Base-by-base conservation (phyloP, 345 rosid genomes). In the Raphanus raphanistrum region DNA sequence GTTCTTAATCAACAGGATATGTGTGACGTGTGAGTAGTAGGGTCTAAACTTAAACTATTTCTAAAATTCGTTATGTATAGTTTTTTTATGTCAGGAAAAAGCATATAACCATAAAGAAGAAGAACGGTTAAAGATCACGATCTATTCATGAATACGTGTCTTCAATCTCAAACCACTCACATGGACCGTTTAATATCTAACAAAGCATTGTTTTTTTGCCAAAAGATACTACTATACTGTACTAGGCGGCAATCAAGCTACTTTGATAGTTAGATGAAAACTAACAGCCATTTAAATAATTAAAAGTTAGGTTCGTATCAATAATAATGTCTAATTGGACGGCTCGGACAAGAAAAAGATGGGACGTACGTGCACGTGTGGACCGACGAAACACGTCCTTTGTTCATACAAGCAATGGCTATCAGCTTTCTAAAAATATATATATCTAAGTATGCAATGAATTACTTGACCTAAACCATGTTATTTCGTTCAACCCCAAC, bases 71-170 rank as follows among this genome's bases (percentile, higher is more conserved):
- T 27, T 52, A 15, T 57, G 26, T 16, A 66, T 57, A 29, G 28
- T 21, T 54, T 54, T 54, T n/a, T 16, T 21, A 21, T 16, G 27
- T 1, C 27, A 17, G 27, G 5, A 43, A 55, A 9, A 54, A 21
- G 63, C 64, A 59, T 67, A 35, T 28, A 31, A 75, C 52, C 27
- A 67, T 62, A 76, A 32, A 69, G 32, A 36, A 36, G 48, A 70
- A 55, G 36, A 65, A 65, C 25, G 32, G 73, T 78, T 78, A 33
- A 66, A 66, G 33, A 66, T 66, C 77, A 78, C 63, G 77, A 78
- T 78, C 73, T 25, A 72, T 59, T 32, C 73, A 78, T 78, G 26
- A 66, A 45, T 13, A 69, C 80, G 68, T 58, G 54, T 58, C 38
- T 66, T 58, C 66, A 16, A 58, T 67, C 66, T 72, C 16, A 43